These are phyloP conservation scores for Populus trichocarpa DNA, from an alignment of 441 rosid genomes.

Conservation along the genomic window DNA sequence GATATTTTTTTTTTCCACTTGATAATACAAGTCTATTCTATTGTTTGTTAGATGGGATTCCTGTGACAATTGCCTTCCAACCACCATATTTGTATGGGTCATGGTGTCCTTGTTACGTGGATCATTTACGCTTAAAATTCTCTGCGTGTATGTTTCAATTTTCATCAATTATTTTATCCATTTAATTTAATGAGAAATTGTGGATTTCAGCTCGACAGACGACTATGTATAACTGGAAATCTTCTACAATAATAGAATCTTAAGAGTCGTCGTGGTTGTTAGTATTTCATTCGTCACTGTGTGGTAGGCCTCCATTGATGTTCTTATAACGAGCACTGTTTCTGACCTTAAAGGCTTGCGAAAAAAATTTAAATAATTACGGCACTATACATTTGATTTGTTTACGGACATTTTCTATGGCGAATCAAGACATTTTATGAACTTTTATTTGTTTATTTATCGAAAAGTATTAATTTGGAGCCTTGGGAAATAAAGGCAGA, in stretches of 20 bases:
- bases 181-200: not conserved
- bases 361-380: too few relatives aligned
- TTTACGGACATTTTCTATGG: too few relatives aligned
- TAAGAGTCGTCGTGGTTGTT: not conserved
- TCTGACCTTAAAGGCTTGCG: too few relatives aligned
- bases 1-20: not conserved
- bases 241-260: too few relatives aligned
- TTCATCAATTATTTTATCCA: not conserved
- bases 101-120: not conserved
- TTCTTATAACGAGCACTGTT: not conserved
- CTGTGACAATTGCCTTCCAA: conserved; percentile 8
- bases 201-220: too few relatives aligned
- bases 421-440: too few relatives aligned
- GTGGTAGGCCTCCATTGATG: not conserved
- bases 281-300: not conserved
- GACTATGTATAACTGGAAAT: too few relatives aligned
- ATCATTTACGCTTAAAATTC: not conserved
- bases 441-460: too few relatives aligned
- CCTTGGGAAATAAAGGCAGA: too few relatives aligned
- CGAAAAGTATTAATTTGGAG: too few relatives aligned
- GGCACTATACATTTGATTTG: too few relatives aligned
- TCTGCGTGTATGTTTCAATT: not conserved
- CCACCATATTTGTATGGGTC: conserved; percentile 10
- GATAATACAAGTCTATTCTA: not conserved
- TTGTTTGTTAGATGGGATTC: not conserved